These are phyloP conservation scores for Cutaneotrichosporon cutaneum DNA, from an alignment of 1,284 basidiomycete species.

Conservation along the genomic window DNA sequence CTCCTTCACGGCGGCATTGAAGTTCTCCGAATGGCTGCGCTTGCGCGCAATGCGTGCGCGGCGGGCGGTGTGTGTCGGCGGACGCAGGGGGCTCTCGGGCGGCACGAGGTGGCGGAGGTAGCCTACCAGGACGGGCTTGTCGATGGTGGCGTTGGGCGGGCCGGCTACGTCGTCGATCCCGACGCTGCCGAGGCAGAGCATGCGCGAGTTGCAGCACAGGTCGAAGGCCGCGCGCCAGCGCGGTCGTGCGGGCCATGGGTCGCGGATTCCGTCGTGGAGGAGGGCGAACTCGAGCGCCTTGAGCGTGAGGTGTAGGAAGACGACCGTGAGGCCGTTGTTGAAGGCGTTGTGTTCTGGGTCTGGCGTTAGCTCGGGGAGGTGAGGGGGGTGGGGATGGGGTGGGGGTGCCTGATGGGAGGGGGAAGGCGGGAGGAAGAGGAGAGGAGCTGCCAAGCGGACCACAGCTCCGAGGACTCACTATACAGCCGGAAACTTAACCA, in stretches of 20 bases:
- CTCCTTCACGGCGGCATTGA: neutral
- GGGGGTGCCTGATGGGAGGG: neutral
- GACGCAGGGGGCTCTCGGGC: neutral
- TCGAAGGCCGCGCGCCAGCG: conserved; percentile 32
- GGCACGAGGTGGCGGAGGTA: conserved; percentile 27
- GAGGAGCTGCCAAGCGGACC: neutral
- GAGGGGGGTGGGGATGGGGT: too few relatives aligned
- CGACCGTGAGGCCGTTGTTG: conserved; percentile 37
- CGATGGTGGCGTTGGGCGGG: conserved; percentile 3
- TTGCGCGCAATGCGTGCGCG: neutral
- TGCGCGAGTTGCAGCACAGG: conserved; percentile 34
- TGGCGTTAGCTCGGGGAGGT: conserved; percentile 16
- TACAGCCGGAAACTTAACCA: conserved; percentile 33
- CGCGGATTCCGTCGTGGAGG: conserved; percentile 30
- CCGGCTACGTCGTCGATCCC: conserved; percentile 22
- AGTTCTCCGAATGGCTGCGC: neutral
- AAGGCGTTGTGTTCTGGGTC: conserved; percentile 37
- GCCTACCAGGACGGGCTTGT: conserved; percentile 12
- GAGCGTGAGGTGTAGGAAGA: conserved; percentile 32
- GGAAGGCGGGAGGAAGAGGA: neutral
- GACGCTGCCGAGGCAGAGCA: conserved; percentile 35
- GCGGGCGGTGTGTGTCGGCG: neutral
- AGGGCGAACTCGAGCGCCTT: conserved; percentile 42
- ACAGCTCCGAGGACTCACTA: conserved; percentile 31
- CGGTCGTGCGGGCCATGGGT: conserved; percentile 33